A percentile compares a stretch with the other conserved stretches of the same genome.
These are phyloP conservation scores for Cercophora sp. DNA, from an alignment of 495 filamentous ascomycete species.

Conservation along the genomic window DNA sequence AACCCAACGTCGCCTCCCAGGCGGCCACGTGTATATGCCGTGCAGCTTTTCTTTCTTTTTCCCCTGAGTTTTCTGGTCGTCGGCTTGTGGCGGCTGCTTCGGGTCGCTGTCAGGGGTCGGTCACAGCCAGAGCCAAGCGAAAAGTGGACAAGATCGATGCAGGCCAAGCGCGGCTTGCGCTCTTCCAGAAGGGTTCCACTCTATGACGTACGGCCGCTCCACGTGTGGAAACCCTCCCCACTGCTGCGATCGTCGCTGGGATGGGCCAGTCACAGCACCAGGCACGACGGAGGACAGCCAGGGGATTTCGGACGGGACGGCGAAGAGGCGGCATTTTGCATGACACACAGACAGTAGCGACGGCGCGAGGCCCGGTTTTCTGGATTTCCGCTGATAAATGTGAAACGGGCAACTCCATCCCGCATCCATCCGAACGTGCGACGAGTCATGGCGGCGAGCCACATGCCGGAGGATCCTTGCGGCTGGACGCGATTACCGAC, in stretches of 20 bases:
- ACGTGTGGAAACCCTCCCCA: not conserved
- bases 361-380: slow-evolving; percentile 1
- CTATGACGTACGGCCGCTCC: not conserved
- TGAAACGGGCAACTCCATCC: not conserved
- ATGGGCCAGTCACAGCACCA: too few species aligned
- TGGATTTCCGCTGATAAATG: not conserved
- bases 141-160: not conserved
- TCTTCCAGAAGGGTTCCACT: too few species aligned
- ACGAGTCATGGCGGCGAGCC: slow-evolving; percentile 2
- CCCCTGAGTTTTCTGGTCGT: not conserved
- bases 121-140: not conserved
- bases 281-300: too few species aligned
- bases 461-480: not conserved
- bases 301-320: not conserved
- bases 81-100: not conserved
- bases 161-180: not conserved
- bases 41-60: not conserved
- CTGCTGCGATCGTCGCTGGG: too few species aligned
- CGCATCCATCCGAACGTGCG: not conserved
- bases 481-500: not conserved
- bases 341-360: not conserved
- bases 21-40: not conserved
- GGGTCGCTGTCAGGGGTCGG: not conserved
- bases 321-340: slow-evolving; percentile 7
- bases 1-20: not conserved